Base-by-base conservation (phyloP, 2,329 filamentous ascomycete genomes). In the Colletotrichum sansevieriae region DNA sequence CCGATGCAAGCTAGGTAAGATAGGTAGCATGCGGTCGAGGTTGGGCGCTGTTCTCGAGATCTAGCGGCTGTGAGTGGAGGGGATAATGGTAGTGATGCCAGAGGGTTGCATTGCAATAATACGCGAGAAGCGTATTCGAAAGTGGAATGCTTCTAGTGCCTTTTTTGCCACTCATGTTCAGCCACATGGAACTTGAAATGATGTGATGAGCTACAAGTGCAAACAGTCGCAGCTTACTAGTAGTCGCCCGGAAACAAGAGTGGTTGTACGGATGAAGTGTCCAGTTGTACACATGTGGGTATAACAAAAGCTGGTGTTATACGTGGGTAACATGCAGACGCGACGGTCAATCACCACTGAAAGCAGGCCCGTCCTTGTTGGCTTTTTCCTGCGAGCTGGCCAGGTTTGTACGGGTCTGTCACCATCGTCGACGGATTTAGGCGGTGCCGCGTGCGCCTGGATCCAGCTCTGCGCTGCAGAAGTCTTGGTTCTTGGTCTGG, bases 341-440 rank as follows among this genome's bases (percentile, higher is more conserved):
- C 59, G 18, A 18, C 18, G 43, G 58, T 55, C 47, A 55, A 63
- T 51, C n/a, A 61, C 39, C 54, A 65, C 54, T 41, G 46, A 65
- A 46, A 15, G 56, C 63, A 54, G 63, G 46, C 52, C 55, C 55
- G 8, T 25, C 60, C 44, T 47, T 25, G 25, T 20, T 37, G 39
- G n/a, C 33, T 29, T 44, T 43, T 54, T 54, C 56, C 25, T 18
- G 15, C 20, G 9, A 46, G 25, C 51, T 63, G 25, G 37, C 10
- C 37, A 8, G 18, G 15, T n/a, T n/a, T 46, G 13, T 18, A n/a
- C 47, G 35, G 59, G 58, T 52, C 52, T 56, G 9, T 25, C 25
- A 25, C 25, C 25, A 25, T 25, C 25, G 22, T 46, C 25, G 60
- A 37, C 11, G 13, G 11, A 29, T 54, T 54, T 25, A 54, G 46